These are phyloP conservation scores for Aspergillus aculeatinus DNA, from an alignment of 2,329 filamentous ascomycete genomes.

Conservation along the genomic window DNA sequence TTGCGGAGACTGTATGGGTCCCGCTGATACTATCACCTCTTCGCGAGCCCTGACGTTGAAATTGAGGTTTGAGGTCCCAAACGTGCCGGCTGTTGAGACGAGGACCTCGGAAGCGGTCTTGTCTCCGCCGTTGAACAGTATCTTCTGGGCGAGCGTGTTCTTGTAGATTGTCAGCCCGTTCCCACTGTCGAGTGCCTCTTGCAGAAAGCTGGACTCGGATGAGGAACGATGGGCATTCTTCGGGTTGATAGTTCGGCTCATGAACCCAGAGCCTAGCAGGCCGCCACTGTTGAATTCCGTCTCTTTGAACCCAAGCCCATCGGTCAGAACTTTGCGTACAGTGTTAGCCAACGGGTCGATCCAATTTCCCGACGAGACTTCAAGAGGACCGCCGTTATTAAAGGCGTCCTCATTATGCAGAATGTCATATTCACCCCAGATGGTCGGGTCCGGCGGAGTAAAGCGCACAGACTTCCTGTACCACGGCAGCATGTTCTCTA, in stretches of 20 bases:
- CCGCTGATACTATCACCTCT: constrained; percentile 53
- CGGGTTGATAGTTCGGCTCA: constrained; percentile 33
- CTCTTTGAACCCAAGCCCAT: constrained; percentile 27
- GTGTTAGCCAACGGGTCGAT: constrained; percentile 30
- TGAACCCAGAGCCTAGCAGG: constrained; percentile 24
- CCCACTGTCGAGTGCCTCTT: constrained; percentile 24
- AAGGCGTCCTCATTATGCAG: constrained; percentile 24
- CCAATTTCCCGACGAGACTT: constrained; percentile 33
- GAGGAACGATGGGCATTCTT: constrained; percentile 22
- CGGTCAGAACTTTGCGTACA: constrained; percentile 24
- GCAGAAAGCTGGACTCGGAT: constrained; percentile 12
- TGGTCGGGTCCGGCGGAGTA: constrained; percentile 23
- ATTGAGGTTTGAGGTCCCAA: constrained; percentile 37
- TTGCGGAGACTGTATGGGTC: constrained; percentile 56
- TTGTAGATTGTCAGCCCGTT: constrained; percentile 43
- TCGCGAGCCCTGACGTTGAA: constrained; percentile 49
- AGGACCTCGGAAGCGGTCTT: constrained; percentile 48
- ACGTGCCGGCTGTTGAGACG: constrained; percentile 39
- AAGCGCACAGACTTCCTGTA: constrained; percentile 29
- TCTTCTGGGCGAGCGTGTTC: constrained; percentile 45
- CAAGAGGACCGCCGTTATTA: constrained; percentile 28
- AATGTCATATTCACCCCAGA: constrained; percentile 26
- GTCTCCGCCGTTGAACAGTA: constrained; percentile 53
- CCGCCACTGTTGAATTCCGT: constrained; percentile 29
- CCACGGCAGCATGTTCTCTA: constrained; percentile 27